Base-by-base conservation (phyloP, 352 stramenopile genomes). In the Phytophthora tentaculata region DNA sequence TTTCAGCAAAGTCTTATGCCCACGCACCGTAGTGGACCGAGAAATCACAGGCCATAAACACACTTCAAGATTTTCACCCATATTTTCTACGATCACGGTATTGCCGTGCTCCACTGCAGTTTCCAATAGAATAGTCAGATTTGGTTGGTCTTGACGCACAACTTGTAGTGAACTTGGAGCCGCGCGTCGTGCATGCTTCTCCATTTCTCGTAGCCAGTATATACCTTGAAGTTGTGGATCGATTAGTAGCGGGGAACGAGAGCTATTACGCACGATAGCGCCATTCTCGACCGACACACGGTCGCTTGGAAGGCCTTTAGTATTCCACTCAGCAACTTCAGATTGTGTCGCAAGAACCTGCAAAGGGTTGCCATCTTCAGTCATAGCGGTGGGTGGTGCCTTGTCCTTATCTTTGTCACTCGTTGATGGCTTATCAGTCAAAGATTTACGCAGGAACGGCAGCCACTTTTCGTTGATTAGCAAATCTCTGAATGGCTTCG, bases 141-240 rank as follows among this genome's bases (percentile, higher is more conserved):
- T 94, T 3, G 76, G 49, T 45, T 97, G 83, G 47, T 96, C 91
- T 51, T 96, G 84, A 6, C 90, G 89, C 24, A 91, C 86, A 28
- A 97, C 78, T 17, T 96, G 78, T 5, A 98, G 73, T 20, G 81
- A 81, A 37, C 56, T 79, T 24, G 73, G 66, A 0, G 51, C 60
- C 1, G 69, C 45, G 22, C 79, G 74, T n/a, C 79, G 69, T 2
- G 74, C 49, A 57, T 89, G 45, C n/a, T 89, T 91, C 51, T 97
- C 87, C 74, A 91, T 96, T 61, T 92, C 81, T 8, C 86, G 85
- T 13, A 97, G 74, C 89, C 90, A 97, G 57, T 96, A 87, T 49
- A 97, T 91, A 17, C 89, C 88, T 61, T 98, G 92, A 0, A 98
- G 74, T 56, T 98, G 94, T 8, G 94, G 92, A 56, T 98, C 94